Evolutionary conservation across 352 stramenopile species (phyloP).

Genomic region (Phytopythium delawarense): DNA sequence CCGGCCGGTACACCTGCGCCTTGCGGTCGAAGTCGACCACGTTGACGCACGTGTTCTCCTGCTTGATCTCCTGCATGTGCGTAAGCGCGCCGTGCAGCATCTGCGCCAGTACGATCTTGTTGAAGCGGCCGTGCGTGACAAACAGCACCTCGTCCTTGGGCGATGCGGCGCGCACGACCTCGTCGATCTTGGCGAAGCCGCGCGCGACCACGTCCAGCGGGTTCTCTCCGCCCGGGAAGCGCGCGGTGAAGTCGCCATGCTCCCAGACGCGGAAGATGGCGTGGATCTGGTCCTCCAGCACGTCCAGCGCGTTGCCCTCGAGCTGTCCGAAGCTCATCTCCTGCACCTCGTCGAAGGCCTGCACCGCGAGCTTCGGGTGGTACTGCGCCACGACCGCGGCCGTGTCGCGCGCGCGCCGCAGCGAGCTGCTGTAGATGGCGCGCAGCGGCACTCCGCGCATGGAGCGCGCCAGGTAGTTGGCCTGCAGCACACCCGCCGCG

Average conservation of each 20-base stretch:
- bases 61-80: constrained; percentile 60
- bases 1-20: constrained; percentile 45
- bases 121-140: constrained; percentile 82
- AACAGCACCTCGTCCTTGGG: constrained; percentile 65
- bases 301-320: constrained; percentile 53
- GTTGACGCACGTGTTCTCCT: constrained; percentile 87
- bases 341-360: constrained; percentile 64
- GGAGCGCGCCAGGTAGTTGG: constrained; percentile 46
- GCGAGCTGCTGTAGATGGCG: constrained; percentile 63
- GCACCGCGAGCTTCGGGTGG: constrained; percentile 49
- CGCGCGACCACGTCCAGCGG: constrained; percentile 63
- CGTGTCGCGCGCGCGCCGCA: constrained; percentile 52
- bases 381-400: constrained; percentile 41
- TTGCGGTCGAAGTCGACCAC: constrained; percentile 74
- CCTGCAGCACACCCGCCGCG: constrained; percentile 48
- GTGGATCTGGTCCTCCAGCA: constrained; percentile 47
- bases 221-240: constrained; percentile 65
- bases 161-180: constrained; percentile 29
- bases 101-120: constrained; percentile 75
- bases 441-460: constrained; percentile 67
- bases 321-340: constrained; percentile 84
- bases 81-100: constrained; percentile 55
- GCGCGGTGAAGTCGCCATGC: constrained; percentile 37
- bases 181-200: constrained; percentile 60
- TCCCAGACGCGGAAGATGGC: constrained; percentile 64